These are phyloP conservation scores for Xylaria sp. DNA, from an alignment of 2,329 filamentous ascomycete species.

Conservation along the genomic window DNA sequence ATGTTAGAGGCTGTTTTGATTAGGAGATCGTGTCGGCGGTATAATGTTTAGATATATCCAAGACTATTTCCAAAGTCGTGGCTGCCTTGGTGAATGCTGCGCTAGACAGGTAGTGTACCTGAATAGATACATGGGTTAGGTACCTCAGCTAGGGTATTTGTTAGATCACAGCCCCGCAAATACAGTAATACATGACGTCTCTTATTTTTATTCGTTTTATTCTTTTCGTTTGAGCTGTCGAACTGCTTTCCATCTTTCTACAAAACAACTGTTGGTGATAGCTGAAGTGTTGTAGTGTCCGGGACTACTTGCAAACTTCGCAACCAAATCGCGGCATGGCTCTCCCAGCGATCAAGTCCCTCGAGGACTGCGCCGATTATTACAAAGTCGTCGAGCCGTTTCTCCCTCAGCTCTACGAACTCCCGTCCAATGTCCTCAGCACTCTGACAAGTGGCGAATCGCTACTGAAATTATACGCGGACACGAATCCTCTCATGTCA, in stretches of 20 bases:
- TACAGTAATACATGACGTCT: conserved; percentile 26
- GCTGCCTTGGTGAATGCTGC: too few relatives aligned
- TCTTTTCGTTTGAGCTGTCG: conserved; percentile 5
- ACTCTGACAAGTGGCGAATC: conserved; percentile 68
- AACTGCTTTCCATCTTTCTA: not conserved
- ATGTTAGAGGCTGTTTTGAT: too few relatives aligned
- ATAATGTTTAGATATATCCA: too few relatives aligned
- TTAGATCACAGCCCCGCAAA: conserved; percentile 18
- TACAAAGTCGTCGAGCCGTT: conserved; percentile 79
- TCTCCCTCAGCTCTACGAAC: conserved; percentile 72
- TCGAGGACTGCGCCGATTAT: conserved; percentile 82
- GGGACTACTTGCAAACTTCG: not conserved
- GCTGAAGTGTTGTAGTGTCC: conserved; percentile 10
- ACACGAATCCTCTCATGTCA: conserved; percentile 86
- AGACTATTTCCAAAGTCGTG: too few relatives aligned
- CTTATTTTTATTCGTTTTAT: conserved; percentile 1
- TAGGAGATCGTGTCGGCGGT: too few relatives aligned
- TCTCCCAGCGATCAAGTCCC: conserved; percentile 74
- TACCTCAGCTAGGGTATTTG: too few relatives aligned
- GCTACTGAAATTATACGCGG: conserved; percentile 77
- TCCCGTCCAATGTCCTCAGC: conserved; percentile 72
- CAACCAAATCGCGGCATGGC: conserved; percentile 61
- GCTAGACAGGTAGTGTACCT: too few relatives aligned
- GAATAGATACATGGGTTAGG: too few relatives aligned
- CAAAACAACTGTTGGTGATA: conserved; percentile 10